Conservation (phyloP, 1,139 yeast species). For the Blastobotrys malaysiensis region DNA sequence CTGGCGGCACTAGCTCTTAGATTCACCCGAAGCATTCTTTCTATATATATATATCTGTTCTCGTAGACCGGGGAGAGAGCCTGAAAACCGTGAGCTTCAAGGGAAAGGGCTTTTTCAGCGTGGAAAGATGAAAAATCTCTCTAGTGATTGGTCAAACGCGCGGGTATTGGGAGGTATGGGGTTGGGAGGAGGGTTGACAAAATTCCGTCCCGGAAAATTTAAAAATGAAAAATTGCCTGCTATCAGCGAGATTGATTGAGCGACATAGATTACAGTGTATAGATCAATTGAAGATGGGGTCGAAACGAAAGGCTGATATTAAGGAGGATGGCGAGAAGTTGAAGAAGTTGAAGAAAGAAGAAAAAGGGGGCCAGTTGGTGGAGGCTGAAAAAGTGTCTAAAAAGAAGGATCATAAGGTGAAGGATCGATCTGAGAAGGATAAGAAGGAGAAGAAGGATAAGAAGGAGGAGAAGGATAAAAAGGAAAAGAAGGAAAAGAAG, state of each 20-base stretch:
- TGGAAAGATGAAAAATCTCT: neutral
- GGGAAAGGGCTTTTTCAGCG: neutral
- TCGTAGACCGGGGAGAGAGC: neutral
- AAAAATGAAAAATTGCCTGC: neutral
- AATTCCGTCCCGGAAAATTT: neutral
- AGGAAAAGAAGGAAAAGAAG: constrained; percentile 1
- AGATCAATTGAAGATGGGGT: constrained; percentile 1
- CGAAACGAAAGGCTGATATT: constrained; percentile 1
- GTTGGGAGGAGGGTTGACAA: neutral
- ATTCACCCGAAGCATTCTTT: neutral
- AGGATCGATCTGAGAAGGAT: constrained; percentile 1
- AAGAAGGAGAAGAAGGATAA: constrained; percentile 6
- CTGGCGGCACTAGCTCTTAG: neutral
- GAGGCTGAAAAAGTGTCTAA: neutral
- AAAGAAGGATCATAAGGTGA: neutral
- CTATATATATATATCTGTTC: neutral
- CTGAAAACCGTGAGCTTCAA: neutral
- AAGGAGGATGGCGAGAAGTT: neutral
- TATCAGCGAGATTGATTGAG: neutral
- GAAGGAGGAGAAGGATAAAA: constrained; percentile 1
- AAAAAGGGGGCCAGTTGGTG: constrained; percentile 5
- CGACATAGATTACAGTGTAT: neutral
- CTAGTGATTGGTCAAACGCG: neutral
- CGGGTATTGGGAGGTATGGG: neutral
- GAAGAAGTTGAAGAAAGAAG: constrained; percentile 5